phyloP scores from a whole-genome alignment of 441 rosid genomes.

The Iberis amara region DNA sequence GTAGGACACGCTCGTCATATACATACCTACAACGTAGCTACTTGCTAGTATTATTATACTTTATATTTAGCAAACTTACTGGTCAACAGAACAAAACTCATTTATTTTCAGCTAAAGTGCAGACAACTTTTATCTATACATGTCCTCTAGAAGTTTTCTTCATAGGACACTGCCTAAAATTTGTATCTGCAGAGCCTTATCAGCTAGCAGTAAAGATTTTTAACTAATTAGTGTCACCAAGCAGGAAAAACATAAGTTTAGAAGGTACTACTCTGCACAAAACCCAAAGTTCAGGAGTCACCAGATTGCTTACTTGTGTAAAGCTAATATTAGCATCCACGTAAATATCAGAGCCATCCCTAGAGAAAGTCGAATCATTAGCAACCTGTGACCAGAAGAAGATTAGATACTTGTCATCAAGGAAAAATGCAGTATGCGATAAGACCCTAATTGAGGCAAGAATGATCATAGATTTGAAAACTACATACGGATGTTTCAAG shows the following conservation, averaged over 20 bases:
- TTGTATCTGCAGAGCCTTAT: slow-evolving; percentile 18
- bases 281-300: slow-evolving; percentile 20
- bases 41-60: background rate
- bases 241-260: slow-evolving; percentile 10
- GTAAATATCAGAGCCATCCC: slow-evolving; percentile 86
- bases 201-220: slow-evolving; percentile 6
- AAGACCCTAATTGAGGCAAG: slow-evolving; percentile 15
- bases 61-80: background rate
- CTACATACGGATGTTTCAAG: slow-evolving; percentile 8
- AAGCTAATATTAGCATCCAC: slow-evolving; percentile 81
- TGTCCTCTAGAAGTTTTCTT: slow-evolving; percentile 16
- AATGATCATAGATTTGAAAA: background rate
- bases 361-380: slow-evolving; percentile 62
- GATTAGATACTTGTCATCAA: slow-evolving; percentile 17
- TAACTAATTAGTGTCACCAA: slow-evolving; percentile 17
- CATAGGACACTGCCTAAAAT: background rate
- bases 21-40: background rate
- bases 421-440: background rate
- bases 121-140: slow-evolving; percentile 6
- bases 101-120: slow-evolving; percentile 13
- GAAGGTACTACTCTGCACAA: slow-evolving; percentile 8
- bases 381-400: slow-evolving; percentile 52
- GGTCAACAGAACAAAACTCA: slow-evolving; percentile 2
- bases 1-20: too few species aligned
- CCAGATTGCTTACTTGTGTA: slow-evolving; percentile 58